Base-by-base conservation (phyloP, 2,329 filamentous ascomycete genomes). In the Microdochium nivale region DNA sequence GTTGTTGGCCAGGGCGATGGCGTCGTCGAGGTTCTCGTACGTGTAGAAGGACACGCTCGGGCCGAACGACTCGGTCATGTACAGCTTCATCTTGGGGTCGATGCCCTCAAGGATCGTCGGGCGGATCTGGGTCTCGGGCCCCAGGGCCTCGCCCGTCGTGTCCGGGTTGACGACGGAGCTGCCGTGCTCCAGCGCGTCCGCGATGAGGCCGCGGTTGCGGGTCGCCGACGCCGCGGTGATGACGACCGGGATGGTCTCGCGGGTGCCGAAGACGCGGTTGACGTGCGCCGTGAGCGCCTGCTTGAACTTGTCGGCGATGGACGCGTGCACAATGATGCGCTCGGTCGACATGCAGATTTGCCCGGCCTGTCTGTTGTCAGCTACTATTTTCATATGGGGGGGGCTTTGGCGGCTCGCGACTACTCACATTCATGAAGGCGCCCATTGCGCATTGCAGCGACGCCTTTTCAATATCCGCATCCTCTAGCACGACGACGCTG, bases 141-240 rank as follows among this genome's bases (percentile, higher is more conserved):
- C 23, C 40, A 37, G 58, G 52, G 51, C 14, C 3, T 67, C 16
- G 13, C 19, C 19, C 40, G n/a, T 11, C 16, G 21, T 62, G 25
- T 35, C 43, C 11, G 19, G 14, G n/a, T 21, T 25, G n/a, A 44
- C n/a, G 30, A 40, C 13, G 33, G 40, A 32, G 1, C 72, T 83
- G 30, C 83, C 83, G 60, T 84, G 82, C 33, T 68, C 70, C 8
- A 75, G 69, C 2, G 83, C 82, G 59, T 86, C 82, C 48, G 74
- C 65, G 24, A 86, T 75, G 54, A 86, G 78, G 43, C 70, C 65
- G 32, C 79, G 71, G 40, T 82, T 82, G 64, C 86, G 85, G 48
- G 64, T 64, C 23, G 83, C 72, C 0, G 84, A 84, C 16, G 78
- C 77, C 25, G 77, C 74, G 65, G 85, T 83, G 56, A 88, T 80